Evolutionary conservation across 2,329 filamentous ascomycete genomes (phyloP), one percentile per base, ranked within the genome.

Genomic region (Teratosphaeria zuluensis): DNA sequence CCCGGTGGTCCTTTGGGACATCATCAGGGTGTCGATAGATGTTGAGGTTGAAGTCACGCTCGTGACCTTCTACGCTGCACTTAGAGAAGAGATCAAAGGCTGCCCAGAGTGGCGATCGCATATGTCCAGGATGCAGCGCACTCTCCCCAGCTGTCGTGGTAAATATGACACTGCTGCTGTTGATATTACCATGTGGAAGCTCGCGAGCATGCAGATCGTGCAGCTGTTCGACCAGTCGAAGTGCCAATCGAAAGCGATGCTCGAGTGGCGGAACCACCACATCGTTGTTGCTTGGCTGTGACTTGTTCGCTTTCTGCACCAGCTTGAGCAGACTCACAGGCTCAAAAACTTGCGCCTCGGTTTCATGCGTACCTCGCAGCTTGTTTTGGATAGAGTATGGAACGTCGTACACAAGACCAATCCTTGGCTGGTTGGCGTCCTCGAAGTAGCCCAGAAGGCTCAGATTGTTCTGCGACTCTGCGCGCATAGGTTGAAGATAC

Each of bases 391-490:
- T 71, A 8, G 72, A 73, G 1, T 81, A 78, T 1, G 88, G 88
- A 32, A 92, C 82, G 55, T 88, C 85, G 66, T 90, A 92, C 11
- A 92, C 81, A 11, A 92, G 77, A 4, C 88, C 89, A 57, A 90
- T 82, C 9, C 89, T 81, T 0, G 77, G 76, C 58, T 88, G 85
- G 56, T 83, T 81, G 56, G 87, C 79, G 65, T 92, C 88, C 69
- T 92, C 88, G 65, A 90, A 90, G 67, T 90, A 92, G 67, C 62
- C 88, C 78, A 69, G 72, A 65, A 81, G 85, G 78, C 80, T 88
- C 1, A 85, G 80, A 28, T 75, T 76, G 1, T 63, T 65, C 53
- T 70, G 68, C 21, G 67, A 68, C 24, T 70, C 69, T 16, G 69
- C 57, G 51, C 69, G 64, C 68, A 70, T 70, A 2, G 69, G 69